Base-by-base conservation (phyloP, 768 basidiomycete genomes). In the Psilocybe tampanensis region DNA sequence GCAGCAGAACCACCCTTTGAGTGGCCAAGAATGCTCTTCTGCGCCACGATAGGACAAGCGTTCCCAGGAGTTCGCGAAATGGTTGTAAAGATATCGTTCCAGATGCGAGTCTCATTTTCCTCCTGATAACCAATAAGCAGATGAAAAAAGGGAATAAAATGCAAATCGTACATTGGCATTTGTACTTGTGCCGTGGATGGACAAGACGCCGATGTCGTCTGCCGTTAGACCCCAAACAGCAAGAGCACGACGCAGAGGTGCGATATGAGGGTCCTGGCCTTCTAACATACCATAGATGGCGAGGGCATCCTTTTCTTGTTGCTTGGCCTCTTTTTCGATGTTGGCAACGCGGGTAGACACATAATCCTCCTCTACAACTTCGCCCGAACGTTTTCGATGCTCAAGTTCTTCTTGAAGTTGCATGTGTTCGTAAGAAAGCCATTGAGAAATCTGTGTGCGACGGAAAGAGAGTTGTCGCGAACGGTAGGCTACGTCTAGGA, bases 1-100 rank as follows among this genome's bases (percentile, higher is more conserved):
- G 95, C 92, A 53, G 96, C 96, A n/a, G 97, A 93, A 59, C 96
- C 97, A 72, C 97, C 97, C 81, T 99, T 99, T 11, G 96, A 89
- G 70, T 99, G 96, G 59, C 97, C 97, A 26, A 96, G 89, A 48
- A 99, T 81, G 71, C 90, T 94, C 83, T 99, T 99, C 74, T 98
- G 97, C 2, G 97, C 94, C 72, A 98, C 90, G 67, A 97, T 87
- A 4, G 97, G 97, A 45, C 96, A 88, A n/a, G 95, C 95, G 71
- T 98, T 98, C 52, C 97, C 96, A 36, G 88, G 85, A 7, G 94
- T 92, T 60, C 97, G 93, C 39, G 86, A 85, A 61, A 98, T 88
- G 42, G 85, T 83, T n/a, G 83, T 85, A 75, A 99, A 90, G 69
- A 97, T 88, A 58, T 94, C 88, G 71, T 98, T 95, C 92, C 96